These are phyloP conservation scores for Leishmania arabica DNA, from an alignment of 208 protist species.

Conservation along the genomic window DNA sequence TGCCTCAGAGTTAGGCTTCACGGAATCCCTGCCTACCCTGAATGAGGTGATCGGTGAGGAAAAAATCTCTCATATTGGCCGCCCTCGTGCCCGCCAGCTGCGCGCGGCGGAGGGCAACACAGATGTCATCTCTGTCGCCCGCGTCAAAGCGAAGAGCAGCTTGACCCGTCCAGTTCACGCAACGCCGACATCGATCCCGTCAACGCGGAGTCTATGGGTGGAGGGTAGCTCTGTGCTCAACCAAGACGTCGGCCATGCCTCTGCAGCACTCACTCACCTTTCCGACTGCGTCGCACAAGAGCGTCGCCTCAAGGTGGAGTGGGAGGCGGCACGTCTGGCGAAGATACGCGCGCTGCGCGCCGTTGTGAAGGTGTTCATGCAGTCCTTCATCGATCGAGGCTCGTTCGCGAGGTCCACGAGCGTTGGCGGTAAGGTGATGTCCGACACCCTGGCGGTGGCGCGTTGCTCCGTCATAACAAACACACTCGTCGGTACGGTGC, in stretches of 20 bases:
- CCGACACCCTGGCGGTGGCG: conserved; percentile 55
- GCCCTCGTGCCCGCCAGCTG: conserved; percentile 6
- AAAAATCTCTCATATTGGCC: conserved; percentile 6
- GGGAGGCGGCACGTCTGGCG: conserved; percentile 45
- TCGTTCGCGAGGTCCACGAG: neutral
- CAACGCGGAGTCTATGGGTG: conserved; percentile 51
- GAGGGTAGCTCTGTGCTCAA: conserved; percentile 73
- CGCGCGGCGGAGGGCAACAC: conserved; percentile 16
- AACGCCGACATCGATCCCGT: neutral
- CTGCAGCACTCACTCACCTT: conserved; percentile 55
- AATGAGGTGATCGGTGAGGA: conserved; percentile 7
- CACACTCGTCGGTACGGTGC: conserved; percentile 67
- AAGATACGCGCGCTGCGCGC: conserved; percentile 72
- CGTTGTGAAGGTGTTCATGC: conserved; percentile 65
- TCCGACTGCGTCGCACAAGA: conserved; percentile 60
- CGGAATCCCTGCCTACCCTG: conserved; percentile 7
- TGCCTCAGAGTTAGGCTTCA: conserved; percentile 11
- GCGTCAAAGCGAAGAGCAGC: neutral
- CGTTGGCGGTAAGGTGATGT: conserved; percentile 9
- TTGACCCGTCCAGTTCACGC: neutral
- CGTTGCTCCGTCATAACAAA: conserved; percentile 77
- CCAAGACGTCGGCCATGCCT: conserved; percentile 42
- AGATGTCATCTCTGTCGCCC: neutral
- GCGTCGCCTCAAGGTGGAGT: conserved; percentile 60
- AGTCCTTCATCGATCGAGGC: conserved; percentile 33